These are phyloP conservation scores for Mercurialis annua DNA, from an alignment of 345 rosid genomes.

Conservation along the genomic window DNA sequence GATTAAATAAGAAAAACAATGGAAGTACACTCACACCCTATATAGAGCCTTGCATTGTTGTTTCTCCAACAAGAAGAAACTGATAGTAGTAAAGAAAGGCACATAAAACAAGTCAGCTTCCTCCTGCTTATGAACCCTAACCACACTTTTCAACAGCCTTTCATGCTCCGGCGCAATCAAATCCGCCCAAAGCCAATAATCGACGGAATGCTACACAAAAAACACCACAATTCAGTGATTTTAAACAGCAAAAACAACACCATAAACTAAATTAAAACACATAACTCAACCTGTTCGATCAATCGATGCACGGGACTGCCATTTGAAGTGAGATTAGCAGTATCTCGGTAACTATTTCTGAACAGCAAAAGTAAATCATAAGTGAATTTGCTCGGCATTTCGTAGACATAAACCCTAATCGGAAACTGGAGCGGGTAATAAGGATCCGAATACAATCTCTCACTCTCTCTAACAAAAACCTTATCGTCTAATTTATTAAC, in stretches of 20 bases:
- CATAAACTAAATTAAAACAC: background rate
- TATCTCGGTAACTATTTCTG: slow-evolving; percentile 58
- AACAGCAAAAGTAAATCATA: slow-evolving; percentile 76
- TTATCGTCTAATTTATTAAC: slow-evolving; percentile 42
- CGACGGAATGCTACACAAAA: slow-evolving; percentile 73
- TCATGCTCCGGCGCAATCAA: slow-evolving; percentile 70
- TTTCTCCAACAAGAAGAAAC: slow-evolving; percentile 92
- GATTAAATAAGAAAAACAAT: slow-evolving; percentile 14
- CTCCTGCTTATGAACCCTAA: slow-evolving; percentile 69
- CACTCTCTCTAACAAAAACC: slow-evolving; percentile 41
- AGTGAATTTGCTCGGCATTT: slow-evolving; percentile 87
- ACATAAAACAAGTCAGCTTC: slow-evolving; percentile 86
- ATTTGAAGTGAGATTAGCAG: slow-evolving; percentile 84
- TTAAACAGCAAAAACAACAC: background rate
- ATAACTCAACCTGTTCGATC: slow-evolving; percentile 63
- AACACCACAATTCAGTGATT: background rate
- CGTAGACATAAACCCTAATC: slow-evolving; percentile 77
- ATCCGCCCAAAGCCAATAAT: slow-evolving; percentile 98
- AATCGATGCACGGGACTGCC: slow-evolving; percentile 98
- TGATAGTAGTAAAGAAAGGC: slow-evolving; percentile 86
- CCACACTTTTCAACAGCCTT: slow-evolving; percentile 73
- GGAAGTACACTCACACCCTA: slow-evolving; percentile 94
- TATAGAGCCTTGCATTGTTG: slow-evolving; percentile 96
- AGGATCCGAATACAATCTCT: slow-evolving; percentile 35
- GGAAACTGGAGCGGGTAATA: slow-evolving; percentile 51